Evolutionary conservation across 768 basidiomycete species (phyloP).

Genomic region (Postia placenta): DNA sequence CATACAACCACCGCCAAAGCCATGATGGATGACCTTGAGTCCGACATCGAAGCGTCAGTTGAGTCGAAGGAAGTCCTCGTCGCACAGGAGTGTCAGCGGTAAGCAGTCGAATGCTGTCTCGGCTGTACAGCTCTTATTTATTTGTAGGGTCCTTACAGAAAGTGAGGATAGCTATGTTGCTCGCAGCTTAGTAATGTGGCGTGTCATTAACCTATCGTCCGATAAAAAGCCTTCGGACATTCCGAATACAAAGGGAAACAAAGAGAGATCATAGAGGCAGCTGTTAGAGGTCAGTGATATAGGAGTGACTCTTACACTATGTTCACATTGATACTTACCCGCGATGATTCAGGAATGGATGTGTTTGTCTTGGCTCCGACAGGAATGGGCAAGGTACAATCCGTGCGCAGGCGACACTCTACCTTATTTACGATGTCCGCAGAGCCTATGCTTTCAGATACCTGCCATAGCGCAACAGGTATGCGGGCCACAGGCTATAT

Average conservation of each 20-base stretch:
- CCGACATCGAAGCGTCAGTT: too few relatives aligned
- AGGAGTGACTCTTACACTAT: background rate
- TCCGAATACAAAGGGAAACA: constrained; percentile 70
- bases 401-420: background rate
- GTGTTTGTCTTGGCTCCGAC: constrained; percentile 81
- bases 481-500: constrained; percentile 11
- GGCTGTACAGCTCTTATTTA: background rate
- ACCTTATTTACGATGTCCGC: background rate
- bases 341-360: constrained; percentile 46
- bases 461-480: constrained; percentile 68
- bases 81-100: too few relatives aligned
- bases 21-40: too few relatives aligned
- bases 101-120: too few relatives aligned
- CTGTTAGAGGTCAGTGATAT: constrained; percentile 44
- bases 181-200: too few relatives aligned
- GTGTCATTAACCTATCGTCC: background rate
- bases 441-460: constrained; percentile 85
- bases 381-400: constrained; percentile 77
- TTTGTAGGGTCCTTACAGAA: background rate
- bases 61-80: too few relatives aligned
- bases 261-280: constrained; percentile 67
- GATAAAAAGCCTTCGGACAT: constrained; percentile 63
- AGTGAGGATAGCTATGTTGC: too few relatives aligned
- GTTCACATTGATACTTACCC: background rate
- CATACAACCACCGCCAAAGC: too few relatives aligned